Evolutionary conservation across 2,329 filamentous ascomycete species (phyloP).

Genomic region (Alternaria arbusti): DNA sequence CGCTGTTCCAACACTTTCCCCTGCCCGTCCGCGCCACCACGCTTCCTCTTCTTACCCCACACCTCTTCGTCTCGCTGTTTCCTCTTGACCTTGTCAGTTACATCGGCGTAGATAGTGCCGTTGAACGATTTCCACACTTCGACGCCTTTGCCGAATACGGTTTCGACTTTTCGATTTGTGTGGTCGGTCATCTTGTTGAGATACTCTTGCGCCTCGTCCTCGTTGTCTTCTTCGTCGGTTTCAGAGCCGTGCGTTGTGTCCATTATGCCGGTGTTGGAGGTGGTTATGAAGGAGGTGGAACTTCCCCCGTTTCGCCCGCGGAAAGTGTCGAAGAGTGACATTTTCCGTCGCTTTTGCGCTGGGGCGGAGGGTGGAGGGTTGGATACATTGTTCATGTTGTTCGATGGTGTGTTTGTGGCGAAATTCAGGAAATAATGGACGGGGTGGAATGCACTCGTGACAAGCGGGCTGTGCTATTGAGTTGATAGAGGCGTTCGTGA

Average conservation of each 20-base stretch:
- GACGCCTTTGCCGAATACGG: slow-evolving; percentile 14
- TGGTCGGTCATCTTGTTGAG: slow-evolving; percentile 15
- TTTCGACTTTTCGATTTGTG: neutral
- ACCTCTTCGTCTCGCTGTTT: slow-evolving; percentile 2
- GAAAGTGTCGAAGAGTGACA: neutral
- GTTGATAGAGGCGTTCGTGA: neutral
- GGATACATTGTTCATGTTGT: neutral
- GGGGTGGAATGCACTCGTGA: neutral
- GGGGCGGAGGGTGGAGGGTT: neutral
- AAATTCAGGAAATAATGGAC: neutral
- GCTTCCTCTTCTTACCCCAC: slow-evolving; percentile 1
- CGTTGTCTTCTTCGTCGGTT: slow-evolving; percentile 17
- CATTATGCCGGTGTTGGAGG: neutral
- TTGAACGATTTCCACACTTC: slow-evolving; percentile 10
- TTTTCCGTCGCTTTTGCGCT: neutral
- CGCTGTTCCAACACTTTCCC: neutral
- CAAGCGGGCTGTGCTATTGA: neutral
- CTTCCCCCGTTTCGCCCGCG: slow-evolving; percentile 8
- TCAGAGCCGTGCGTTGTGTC: slow-evolving; percentile 6
- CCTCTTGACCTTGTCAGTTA: slow-evolving; percentile 9
- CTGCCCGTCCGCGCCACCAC: neutral
- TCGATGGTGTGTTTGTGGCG: neutral
- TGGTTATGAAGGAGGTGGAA: neutral
- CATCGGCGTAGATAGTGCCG: slow-evolving; percentile 14
- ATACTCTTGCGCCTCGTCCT: slow-evolving; percentile 1